Evolutionary conservation across 176 grass and related monocot species (phyloP), one percentile per base, ranked within the genome.

Genomic region (Zoysia japonica): DNA sequence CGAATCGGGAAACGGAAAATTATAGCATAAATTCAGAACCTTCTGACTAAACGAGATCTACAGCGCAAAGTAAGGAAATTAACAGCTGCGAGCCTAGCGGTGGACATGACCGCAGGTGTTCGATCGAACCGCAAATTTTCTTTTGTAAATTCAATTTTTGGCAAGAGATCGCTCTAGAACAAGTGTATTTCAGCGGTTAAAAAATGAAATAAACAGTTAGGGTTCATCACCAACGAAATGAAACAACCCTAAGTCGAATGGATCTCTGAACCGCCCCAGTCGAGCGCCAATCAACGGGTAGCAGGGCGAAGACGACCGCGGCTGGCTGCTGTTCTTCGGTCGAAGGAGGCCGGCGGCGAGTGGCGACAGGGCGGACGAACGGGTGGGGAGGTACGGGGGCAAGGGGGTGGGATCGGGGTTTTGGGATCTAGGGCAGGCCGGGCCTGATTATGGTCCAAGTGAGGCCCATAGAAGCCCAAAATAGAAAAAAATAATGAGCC

Each of bases 31-130:
- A 43, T 55, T 55, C 38, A 50, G 14, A 66, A 53, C 61, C 36
- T 50, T 78, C 16, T 48, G 7, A 66, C 46, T 42, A 52, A 67
- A 17, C 64, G 63, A 79, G 77, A 79, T 79, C 77, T 79, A 79
- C 38, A 38, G 19, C 10, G 13, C 0, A 61, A 76, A 16, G 3
- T 13, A 15, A 28, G 28, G 28, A n/a, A 17, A 43, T 44, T 12
- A 19, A 2, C 51, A 56, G 28, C 35, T 0, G 20, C 6, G 3
- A 1, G 5, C 68, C 44, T 8, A 28, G 28, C 4, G 42, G 7
- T 9, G 6, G 15, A 41, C 41, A 43, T 15, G 65, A 7, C 15
- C 15, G n/a, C n/a, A n/a, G 48, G 35, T 37, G 20, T 50, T 11
- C 50, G 55, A 13, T 9, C n/a, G 14, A 19, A 55, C 6, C 49